phyloP scores from a whole-genome alignment of 78 protist genomes.

The Dictyostelium firmibasis region DNA sequence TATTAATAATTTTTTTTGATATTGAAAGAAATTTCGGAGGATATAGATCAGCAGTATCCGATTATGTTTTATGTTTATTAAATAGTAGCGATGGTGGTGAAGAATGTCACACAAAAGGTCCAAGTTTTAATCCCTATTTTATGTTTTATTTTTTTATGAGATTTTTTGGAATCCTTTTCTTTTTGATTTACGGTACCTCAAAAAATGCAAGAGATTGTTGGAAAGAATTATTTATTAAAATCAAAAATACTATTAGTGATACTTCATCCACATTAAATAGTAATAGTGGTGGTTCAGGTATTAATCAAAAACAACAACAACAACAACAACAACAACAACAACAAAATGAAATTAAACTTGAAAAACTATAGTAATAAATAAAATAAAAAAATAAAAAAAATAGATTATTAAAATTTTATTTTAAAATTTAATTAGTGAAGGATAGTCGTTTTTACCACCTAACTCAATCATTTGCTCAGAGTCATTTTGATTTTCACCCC shows the following conservation, averaged over 20 bases:
- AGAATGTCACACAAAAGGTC: not conserved
- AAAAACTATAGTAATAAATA: not conserved
- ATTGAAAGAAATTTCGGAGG: not conserved
- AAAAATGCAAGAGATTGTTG: not conserved
- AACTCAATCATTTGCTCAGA: not conserved
- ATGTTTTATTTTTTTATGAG: slow-evolving; percentile 18
- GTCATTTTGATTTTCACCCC: not conserved
- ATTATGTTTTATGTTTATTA: slow-evolving; percentile 7
- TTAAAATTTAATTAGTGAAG: slow-evolving; percentile 35
- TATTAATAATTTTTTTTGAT: not conserved
- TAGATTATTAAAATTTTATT: not conserved
- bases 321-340: not conserved
- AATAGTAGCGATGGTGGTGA: not conserved
- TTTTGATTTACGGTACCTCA: not conserved
- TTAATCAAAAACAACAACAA: not conserved
- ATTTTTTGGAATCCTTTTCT: not conserved
- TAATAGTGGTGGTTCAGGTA: not conserved
- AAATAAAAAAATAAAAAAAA: not conserved
- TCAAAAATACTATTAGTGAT: not conserved
- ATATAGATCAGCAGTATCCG: not conserved
- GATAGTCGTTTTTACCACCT: slow-evolving; percentile 48
- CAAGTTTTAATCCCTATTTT: not conserved
- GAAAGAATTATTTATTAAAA: not conserved
- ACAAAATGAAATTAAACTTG: not conserved
- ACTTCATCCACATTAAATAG: not conserved